Evolutionary conservation across 1,284 basidiomycete species (phyloP), one percentile per base, ranked within the genome.

Genomic region (Naganishia sp.): DNA sequence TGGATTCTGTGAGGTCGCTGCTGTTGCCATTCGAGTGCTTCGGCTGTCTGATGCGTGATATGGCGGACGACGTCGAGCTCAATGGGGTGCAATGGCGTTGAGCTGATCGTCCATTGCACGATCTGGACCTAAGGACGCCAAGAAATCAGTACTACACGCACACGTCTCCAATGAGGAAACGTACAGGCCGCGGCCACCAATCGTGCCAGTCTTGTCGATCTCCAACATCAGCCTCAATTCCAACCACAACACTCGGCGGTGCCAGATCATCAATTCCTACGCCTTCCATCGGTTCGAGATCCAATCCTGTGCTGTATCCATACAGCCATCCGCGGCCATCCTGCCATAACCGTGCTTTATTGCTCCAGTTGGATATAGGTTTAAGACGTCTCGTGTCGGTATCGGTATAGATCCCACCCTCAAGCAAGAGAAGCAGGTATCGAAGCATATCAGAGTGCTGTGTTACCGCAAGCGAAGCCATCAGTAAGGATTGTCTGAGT

Each of bases 91-190:
- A 43, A 28, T 13, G 66, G 66, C 2, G 66, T 55, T 0, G 76
- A 72, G 3, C 75, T 73, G 68, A 81, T 75, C 1, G 80, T 81
- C 80, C 80, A 81, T 71, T 81, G 80, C 2, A 75, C 75, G n/a
- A 81, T 76, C 69, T 80, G 79, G 16, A 81, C 13, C 23, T 78
- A 77, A 28, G 75, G 63, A 42, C 11, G 28, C 15, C 36, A n/a
- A 21, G 31, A 33, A 39, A 2, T 31, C 11, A n/a, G 11, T 46
- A 16, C n/a, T 63, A n/a, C 21, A n/a, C 50, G 23, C 13, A 25
- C 7, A 1, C 16, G 39, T 18, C 2, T 1, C 11, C 9, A 16
- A 79, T 73, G 66, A 78, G 77, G 18, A 79, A 1, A 75, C 78
- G 73, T 43, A 79, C 78, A 6, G 78, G 79, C 39, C 79, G 67